These are phyloP conservation scores for Senna siamea DNA, from an alignment of 306 rosid species.

Conservation along the genomic window DNA sequence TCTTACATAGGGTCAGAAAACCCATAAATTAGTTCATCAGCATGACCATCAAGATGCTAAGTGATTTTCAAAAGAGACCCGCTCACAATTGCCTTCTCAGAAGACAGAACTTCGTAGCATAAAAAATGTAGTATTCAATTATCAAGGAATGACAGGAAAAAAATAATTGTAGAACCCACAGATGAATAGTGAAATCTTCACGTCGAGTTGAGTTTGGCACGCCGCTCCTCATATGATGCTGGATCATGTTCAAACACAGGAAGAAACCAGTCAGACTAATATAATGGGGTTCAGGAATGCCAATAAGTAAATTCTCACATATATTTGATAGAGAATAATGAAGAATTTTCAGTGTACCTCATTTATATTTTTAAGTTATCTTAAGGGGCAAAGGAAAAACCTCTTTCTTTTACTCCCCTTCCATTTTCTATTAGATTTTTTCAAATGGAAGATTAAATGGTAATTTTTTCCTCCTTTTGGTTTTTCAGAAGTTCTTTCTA, in stretches of 20 bases:
- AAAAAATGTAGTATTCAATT: slow-evolving; percentile 1
- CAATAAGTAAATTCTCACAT: slow-evolving; percentile 1
- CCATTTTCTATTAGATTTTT: no score
- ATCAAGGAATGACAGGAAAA: background rate
- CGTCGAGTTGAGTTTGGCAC: slow-evolving; percentile 55
- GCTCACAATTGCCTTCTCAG: slow-evolving; percentile 8
- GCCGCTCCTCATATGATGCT: slow-evolving; percentile 91
- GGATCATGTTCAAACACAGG: slow-evolving; percentile 43
- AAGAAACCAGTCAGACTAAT: slow-evolving; percentile 27
- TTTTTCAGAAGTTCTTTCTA: no score
- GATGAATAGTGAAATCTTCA: slow-evolving; percentile 38
- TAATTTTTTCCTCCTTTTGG: no score
- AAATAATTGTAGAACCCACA: slow-evolving; percentile 6
- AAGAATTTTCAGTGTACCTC: no score
- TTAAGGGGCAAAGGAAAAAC: no score
- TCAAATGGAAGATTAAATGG: no score
- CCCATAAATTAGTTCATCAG: background rate
- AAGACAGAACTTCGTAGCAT: slow-evolving; percentile 6
- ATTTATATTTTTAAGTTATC: no score
- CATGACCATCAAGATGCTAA: background rate
- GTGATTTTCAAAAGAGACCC: background rate
- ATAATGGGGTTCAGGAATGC: background rate
- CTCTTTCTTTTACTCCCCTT: no score
- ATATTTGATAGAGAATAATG: background rate
- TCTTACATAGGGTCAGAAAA: no score